These are phyloP conservation scores for Nitzschia inconspicua DNA, from an alignment of 108 stramenopile species.

Conservation along the genomic window DNA sequence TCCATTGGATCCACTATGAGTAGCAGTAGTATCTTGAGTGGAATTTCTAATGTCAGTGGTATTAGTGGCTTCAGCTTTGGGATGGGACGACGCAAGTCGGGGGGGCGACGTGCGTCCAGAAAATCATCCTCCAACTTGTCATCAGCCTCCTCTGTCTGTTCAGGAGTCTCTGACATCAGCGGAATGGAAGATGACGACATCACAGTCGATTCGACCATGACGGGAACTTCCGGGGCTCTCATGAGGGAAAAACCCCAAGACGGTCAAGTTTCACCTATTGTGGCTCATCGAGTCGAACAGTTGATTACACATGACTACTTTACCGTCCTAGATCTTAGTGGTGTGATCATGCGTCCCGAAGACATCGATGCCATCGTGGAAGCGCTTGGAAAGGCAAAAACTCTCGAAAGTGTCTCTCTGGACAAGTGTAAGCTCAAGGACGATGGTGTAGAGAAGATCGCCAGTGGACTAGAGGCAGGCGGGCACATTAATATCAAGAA, in stretches of 20 bases:
- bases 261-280: conserved; percentile 24
- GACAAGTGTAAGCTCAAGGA: conserved; percentile 25
- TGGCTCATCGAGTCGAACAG: conserved; percentile 28
- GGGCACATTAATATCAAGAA: conserved; percentile 7
- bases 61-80: conserved; percentile 13
- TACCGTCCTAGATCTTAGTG: conserved; percentile 25
- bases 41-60: background rate
- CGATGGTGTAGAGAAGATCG: conserved; percentile 25
- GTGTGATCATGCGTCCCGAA: conserved; percentile 17
- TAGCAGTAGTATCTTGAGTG: too few relatives aligned
- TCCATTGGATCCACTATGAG: too few relatives aligned
- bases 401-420: conserved; percentile 21
- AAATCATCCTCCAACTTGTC: too few relatives aligned
- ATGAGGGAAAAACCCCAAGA: background rate
- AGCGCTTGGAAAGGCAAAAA: conserved; percentile 20
- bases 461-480: conserved; percentile 10
- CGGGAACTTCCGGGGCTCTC: too few relatives aligned
- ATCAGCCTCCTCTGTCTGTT: conserved; percentile 1
- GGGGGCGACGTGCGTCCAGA: too few relatives aligned
- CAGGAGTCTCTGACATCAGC: conserved; percentile 7
- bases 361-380: conserved; percentile 19
- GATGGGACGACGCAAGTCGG: background rate
- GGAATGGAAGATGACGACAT: conserved; percentile 16
- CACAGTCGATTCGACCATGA: conserved; percentile 21
- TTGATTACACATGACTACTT: conserved; percentile 18